Conservation (phyloP, 2,329 filamentous ascomycete species). For the Penicillium expansum region DNA sequence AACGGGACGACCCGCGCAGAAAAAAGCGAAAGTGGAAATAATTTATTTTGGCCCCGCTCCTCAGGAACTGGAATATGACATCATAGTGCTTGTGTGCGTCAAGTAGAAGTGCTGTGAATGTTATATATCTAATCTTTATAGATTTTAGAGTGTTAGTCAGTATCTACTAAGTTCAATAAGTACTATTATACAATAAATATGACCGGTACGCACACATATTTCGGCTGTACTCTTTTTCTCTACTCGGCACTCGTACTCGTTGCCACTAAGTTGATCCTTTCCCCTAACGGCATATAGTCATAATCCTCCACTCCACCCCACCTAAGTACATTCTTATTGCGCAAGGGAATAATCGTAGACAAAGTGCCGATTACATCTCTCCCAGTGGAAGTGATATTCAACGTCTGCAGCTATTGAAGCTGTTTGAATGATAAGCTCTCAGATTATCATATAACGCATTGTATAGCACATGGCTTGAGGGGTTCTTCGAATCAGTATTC, state of each 20-base stretch:
- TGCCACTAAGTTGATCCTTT: neutral
- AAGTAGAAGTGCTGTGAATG: neutral
- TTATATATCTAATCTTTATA: neutral
- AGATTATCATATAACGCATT: neutral
- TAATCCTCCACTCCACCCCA: neutral
- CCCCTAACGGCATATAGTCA: neutral
- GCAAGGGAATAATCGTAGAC: neutral
- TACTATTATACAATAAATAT: neutral
- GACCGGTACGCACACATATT: neutral
- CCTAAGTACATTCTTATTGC: neutral
- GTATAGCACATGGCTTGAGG: neutral
- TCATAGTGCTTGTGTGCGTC: neutral
- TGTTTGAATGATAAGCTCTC: neutral
- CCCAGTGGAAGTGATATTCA: neutral
- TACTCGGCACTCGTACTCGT: no score
- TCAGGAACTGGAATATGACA: neutral
- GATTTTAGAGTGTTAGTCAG: no score
- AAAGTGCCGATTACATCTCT: neutral
- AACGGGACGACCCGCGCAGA: conserved; percentile 23
- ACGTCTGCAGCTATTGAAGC: neutral
- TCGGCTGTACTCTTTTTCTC: neutral
- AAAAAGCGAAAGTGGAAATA: neutral
- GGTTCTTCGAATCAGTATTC: neutral
- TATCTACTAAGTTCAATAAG: neutral
- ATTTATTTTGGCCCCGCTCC: neutral